Conservation (phyloP, 345 rosid species). For the Eucalyptus erythrocorys region DNA sequence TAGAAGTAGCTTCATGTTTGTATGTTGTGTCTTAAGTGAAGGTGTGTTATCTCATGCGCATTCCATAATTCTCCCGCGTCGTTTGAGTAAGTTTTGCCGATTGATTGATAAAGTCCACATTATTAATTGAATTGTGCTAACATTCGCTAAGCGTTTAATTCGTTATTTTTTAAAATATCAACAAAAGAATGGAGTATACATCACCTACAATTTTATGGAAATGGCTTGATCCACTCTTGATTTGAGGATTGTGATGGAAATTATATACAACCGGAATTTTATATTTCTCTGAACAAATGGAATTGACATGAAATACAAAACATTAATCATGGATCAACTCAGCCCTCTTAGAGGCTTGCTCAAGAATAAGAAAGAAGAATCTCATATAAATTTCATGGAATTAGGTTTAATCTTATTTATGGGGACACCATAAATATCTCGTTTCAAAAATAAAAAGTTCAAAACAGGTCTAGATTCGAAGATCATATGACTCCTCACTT, state of each 20-base stretch:
- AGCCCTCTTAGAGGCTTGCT: not conserved
- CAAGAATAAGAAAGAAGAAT: not conserved
- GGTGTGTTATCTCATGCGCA: not conserved
- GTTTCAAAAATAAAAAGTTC: not conserved
- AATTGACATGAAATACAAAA: not conserved
- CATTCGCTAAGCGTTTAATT: not conserved
- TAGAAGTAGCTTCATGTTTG: not conserved
- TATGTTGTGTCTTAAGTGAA: not conserved
- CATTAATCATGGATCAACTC: not conserved
- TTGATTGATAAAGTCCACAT: not conserved
- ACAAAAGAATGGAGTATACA: not conserved
- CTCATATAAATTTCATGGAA: not conserved
- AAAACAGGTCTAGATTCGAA: not conserved
- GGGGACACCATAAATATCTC: accelerated
- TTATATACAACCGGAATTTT: not conserved
- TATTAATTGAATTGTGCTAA: not conserved
- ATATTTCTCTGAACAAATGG: not conserved
- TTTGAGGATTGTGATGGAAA: not conserved
- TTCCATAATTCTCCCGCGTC: not conserved
- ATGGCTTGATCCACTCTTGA: not conserved
- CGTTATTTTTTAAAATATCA: not conserved
- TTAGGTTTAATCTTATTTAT: not conserved
- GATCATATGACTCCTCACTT: not conserved
- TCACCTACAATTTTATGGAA: not conserved
- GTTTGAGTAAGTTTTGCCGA: not conserved